Base-by-base conservation (phyloP, 1,284 basidiomycete genomes). In the Tilletia indica region DNA sequence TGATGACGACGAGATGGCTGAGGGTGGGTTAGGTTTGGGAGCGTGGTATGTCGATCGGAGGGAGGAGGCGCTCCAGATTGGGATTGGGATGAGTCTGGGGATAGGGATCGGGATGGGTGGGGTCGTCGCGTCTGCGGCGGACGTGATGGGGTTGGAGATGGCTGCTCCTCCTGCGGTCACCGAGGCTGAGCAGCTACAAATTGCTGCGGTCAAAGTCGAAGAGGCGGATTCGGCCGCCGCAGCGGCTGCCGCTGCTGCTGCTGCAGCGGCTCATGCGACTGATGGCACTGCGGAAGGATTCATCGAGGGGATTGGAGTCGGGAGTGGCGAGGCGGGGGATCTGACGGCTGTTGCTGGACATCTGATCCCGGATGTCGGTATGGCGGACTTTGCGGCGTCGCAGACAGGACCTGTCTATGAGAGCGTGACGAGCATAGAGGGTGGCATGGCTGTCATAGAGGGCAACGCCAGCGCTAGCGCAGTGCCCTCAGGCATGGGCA, bases 1-100 rank as follows among this genome's bases (percentile, higher is more conserved):
- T 8, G 56, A 58, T 58, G 56, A 14, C 21, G 25, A 34, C 56
- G 21, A 58, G 34, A 25, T 31, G 11, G 56, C 21, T 25, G 56
- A 12, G 56, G 21, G 14, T 31, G 56, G 56, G 14, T 14, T 45
- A n/a, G 56, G 56, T 14, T 58, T 34, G 19, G 56, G 34, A 21
- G 21, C 6, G 5, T 58, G 56, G 56, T 58, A 31, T 34, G 56
- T 34, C 11, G 56, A 21, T 58, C 56, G 56, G 34, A 11, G 56
- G 1, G 56, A 58, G 25, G 56, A 58, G 25, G 56, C 56, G 56
- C 56, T 58, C n/a, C 56, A 58, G 34, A 58, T 58, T 31, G 56
- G 56, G 6, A 58, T 58, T 14, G 56, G 56, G 25, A 58, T 58
- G 21, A 34, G 56, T 25, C 51, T 54, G 8, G 21, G 25, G 21